phyloP scores from a whole-genome alignment of 1,284 basidiomycete species.

The Cryptococcus sp. region DNA sequence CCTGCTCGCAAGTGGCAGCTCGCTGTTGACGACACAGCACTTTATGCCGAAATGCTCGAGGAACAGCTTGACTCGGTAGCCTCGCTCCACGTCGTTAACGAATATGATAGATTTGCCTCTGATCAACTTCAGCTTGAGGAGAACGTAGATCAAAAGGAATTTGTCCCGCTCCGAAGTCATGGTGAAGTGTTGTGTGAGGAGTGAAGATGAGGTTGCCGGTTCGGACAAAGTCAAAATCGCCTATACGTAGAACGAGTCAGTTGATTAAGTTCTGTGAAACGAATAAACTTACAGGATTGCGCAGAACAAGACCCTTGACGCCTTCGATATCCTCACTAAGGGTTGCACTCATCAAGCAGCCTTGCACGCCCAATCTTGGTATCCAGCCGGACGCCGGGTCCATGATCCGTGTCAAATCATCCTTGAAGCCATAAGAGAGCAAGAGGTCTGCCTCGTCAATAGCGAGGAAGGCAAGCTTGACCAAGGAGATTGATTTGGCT shows the following conservation, averaged over 20 bases:
- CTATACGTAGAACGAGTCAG: constrained; percentile 52
- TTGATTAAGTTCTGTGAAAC: neutral
- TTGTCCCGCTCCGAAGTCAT: constrained; percentile 59
- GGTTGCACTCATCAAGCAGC: constrained; percentile 96
- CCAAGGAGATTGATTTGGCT: constrained; percentile 62
- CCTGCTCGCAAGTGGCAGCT: constrained; percentile 92
- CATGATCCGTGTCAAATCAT: constrained; percentile 84
- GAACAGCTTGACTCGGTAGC: constrained; percentile 78
- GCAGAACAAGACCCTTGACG: constrained; percentile 81
- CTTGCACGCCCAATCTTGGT: constrained; percentile 82
- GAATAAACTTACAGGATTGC: constrained; percentile 72
- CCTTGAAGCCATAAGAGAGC: constrained; percentile 93
- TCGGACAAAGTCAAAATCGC: constrained; percentile 83
- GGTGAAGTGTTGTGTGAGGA: constrained; percentile 76
- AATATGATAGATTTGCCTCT: constrained; percentile 95
- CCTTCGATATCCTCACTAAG: constrained; percentile 94
- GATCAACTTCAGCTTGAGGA: constrained; percentile 71
- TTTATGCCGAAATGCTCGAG: constrained; percentile 97
- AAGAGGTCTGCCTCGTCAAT: constrained; percentile 99
- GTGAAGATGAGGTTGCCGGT: constrained; percentile 67
- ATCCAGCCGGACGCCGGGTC: constrained; percentile 61
- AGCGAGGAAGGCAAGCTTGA: constrained; percentile 77
- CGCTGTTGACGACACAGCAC: constrained; percentile 93
- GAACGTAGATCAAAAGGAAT: constrained; percentile 40
- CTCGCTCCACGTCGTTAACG: constrained; percentile 94